Evolutionary conservation across 23 red algal genomes (phyloP), one percentile per base, ranked within the genome.

Genomic region (Agarophyton chilense): DNA sequence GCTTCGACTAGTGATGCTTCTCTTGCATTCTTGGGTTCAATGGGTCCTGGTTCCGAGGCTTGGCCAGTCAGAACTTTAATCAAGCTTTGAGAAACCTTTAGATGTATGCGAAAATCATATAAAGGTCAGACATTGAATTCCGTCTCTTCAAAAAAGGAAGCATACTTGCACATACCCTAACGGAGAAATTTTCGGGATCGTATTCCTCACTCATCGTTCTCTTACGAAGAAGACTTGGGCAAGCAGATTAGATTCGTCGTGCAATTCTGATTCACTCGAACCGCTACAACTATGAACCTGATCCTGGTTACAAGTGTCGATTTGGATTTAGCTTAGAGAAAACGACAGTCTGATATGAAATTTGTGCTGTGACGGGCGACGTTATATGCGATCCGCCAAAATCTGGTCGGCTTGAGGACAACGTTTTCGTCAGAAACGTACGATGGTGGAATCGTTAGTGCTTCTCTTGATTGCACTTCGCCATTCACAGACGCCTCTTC

Each of bases 1-100:
- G 88, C 74, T 10, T 81, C 88, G 12, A 91, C 77, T 38, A 91
- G 32, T 43, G 88, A 81, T 46, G 88, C 88, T 73, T 91, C 88
- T 21, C 88, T 52, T 6, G 58, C 45, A 36, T 39, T 91, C 25
- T 58, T 71, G 19, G 88, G 88, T 60, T 81, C 60, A 56, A 91
- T 82, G 3, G 88, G 88, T 38, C 76, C 77, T 42, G 88, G 77
- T 72, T 81, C 88, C 1, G 77, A 28, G 38, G 88, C 88, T 26
- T 75, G 88, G 33, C 88, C 88, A 14, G 88, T 55, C 29, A 91
- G 28, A 17, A 82, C 88, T 26, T 82, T 71, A n/a, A 91, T 68
- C 42, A 91, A 64, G 40, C 76, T 51, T 53, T 71, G 88, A 16
- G 88, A 91, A 61, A 91, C 67, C 85, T 89, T 56, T 29, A 26